Evolutionary conservation across 768 basidiomycete genomes (phyloP), one percentile per base, ranked within the genome.

Genomic region (Russula sp.): DNA sequence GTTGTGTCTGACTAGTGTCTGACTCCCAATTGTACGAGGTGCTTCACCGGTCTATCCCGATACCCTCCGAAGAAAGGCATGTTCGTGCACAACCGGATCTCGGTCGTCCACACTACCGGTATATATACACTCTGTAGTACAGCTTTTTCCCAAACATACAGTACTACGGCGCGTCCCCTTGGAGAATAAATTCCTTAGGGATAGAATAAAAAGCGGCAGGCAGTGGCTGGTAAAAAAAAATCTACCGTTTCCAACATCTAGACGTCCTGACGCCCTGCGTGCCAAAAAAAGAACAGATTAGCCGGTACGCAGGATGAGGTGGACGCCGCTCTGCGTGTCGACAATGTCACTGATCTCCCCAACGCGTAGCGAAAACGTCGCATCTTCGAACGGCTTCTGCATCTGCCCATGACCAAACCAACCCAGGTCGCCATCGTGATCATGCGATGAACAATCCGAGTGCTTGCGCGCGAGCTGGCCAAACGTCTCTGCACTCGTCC

Each of bases 371-470:
- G 76, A 83, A 74, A 82, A 95, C 13, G 91, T 79, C 36, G 92
- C 90, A 34, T 95, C 93, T 76, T 98, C 95, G 72, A 99, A 99
- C 40, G 93, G 88, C 76, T 92, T 94, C 77, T 99, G 97, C 97
- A 99, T 99, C 78, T 92, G 89, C 0, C 88, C 90, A 20, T 76
- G 84, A 1, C 81, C 83, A 71, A 99, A 99, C 79, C 80, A 80
- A 0, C 97, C 93, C 7, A 99, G 83, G 75, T 99, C 95, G 1
- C 97, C 97, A 3, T 80, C 82, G 67, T 89, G 81, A 24, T 81
- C 74, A 71, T 94, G 90, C 44, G 91, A 94, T 6, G 90, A 89
- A 75, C 95, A 98, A 74, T 99, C 95, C 24, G 93, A 95, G 73
- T 96, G 82, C 56, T 78, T 69, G 13, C 72, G 71, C 2, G 97